These are phyloP conservation scores for Pythium plurisporium DNA, from an alignment of 352 stramenopile genomes.

Conservation along the genomic window DNA sequence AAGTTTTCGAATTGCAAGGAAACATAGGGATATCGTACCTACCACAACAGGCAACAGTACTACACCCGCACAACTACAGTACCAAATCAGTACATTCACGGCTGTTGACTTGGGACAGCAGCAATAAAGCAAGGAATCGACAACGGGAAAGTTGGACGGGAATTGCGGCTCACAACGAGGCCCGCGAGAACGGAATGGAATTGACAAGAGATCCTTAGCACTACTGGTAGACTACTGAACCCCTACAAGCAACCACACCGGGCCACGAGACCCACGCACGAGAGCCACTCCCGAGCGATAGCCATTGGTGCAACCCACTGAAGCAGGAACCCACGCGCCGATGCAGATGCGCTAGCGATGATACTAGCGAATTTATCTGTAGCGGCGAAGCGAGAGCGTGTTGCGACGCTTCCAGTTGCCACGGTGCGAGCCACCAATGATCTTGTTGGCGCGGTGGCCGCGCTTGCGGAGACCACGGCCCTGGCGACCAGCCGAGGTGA, in stretches of 20 bases:
- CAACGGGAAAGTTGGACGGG: too few relatives aligned
- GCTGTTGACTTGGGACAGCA: not conserved
- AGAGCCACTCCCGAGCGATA: constrained; percentile 13
- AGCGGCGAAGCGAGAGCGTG: constrained; percentile 96
- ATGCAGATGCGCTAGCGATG: not conserved
- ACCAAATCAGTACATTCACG: constrained; percentile 1
- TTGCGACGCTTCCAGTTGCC: constrained; percentile 99
- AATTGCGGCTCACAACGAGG: constrained; percentile 12
- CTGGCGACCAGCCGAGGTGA: constrained; percentile 97
- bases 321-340: not conserved
- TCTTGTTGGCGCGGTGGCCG: constrained; percentile 99
- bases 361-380: constrained; percentile 82
- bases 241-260: not conserved
- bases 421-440: constrained; percentile 95
- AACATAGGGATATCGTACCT: constrained; percentile 3
- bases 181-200: not conserved
- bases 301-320: constrained; percentile 20
- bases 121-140: not conserved
- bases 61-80: not conserved
- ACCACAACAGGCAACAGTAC: not conserved
- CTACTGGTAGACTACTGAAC: constrained; percentile 8
- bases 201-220: not conserved
- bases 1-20: constrained; percentile 2
- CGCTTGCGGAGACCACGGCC: constrained; percentile 96
- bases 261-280: not conserved